Percentiles rank a stretch among this genome's conserved stretches.
These are phyloP conservation scores for Aspergillus piperis DNA, from an alignment of 2,329 filamentous ascomycete genomes.

Conservation along the genomic window DNA sequence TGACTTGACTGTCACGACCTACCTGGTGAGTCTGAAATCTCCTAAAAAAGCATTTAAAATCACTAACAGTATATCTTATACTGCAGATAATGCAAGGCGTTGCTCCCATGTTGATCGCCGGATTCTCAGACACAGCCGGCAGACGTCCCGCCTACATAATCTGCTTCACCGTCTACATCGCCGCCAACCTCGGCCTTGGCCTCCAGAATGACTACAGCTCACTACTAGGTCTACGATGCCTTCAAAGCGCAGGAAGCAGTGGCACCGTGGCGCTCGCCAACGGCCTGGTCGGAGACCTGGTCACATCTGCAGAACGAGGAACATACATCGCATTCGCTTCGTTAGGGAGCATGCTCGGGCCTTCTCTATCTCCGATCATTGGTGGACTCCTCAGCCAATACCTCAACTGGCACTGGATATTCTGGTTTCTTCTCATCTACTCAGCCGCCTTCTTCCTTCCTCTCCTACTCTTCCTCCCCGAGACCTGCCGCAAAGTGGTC, in stretches of 20 bases:
- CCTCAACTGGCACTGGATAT: constrained; percentile 63
- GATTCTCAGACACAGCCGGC: constrained; percentile 54
- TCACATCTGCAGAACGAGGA: constrained; percentile 41
- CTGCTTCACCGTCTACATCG: constrained; percentile 54
- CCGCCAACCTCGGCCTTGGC: constrained; percentile 43
- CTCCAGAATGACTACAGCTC: constrained; percentile 42
- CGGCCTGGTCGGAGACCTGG: constrained; percentile 44
- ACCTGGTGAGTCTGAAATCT: constrained; percentile 38
- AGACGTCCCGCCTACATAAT: constrained; percentile 54
- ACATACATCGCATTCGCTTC: constrained; percentile 50
- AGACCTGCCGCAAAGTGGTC: constrained; percentile 47
- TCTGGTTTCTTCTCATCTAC: constrained; percentile 67
- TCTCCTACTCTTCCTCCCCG: constrained; percentile 59
- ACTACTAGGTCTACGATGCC: constrained; percentile 40
- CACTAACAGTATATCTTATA: neutral
- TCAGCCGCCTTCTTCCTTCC: constrained; percentile 54
- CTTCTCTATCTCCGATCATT: constrained; percentile 59
- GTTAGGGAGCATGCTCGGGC: constrained; percentile 56
- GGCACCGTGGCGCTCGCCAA: constrained; percentile 45
- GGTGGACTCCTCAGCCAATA: constrained; percentile 67
- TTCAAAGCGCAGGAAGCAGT: constrained; percentile 46
- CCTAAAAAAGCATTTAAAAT: neutral
- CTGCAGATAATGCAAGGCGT: constrained; percentile 61
- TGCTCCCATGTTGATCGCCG: constrained; percentile 54
- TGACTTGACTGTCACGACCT: constrained; percentile 55